Base-by-base conservation (phyloP, 2,329 filamentous ascomycete species). In the Amphichorda felina region DNA sequence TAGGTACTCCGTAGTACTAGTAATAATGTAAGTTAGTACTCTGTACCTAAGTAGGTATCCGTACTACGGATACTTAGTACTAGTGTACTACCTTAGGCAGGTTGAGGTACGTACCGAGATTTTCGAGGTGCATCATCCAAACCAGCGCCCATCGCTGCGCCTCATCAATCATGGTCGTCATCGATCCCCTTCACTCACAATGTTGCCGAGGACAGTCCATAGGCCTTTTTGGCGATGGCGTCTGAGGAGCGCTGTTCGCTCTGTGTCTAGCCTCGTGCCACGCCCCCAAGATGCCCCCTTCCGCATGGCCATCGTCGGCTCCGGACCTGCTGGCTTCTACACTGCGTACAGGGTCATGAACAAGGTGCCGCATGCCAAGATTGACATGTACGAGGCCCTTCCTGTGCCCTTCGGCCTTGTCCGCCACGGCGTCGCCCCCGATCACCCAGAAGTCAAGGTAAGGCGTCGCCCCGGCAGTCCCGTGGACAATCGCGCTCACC, bases 361-460 rank as follows among this genome's bases (percentile, higher is more conserved):
- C 36, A 84, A 79, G 49, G 68, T 91, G 26, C 67, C 77, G 16
- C 65, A 79, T 51, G 78, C 80, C 1, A 70, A 73, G 34, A 72
- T 98, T 16, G 89, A 96, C 58, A 96, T 98, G 89, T 98, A 94
- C 53, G 91, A 98, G 60, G 77, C 85, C 19, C 63, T 96, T 27
- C 91, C 91, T 0, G 87, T 94, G 4, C 91, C 91, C 0, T 98
- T 85, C 53, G 91, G 91, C 1, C 70, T 98, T 37, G 88, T 94
- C 34, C 72, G 91, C 37, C 94, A 91, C 51, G 91, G 91, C 8
- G 91, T 98, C 39, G 93, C 91, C n/a, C 91, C 91, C 5, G 91
- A 98, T 55, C 91, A 98, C 59, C 89, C 91, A 1, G 89, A 98
- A 62, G 91, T 98, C 45, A 98, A 98, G 75, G 86, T 91, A 62